Base-by-base conservation (phyloP, 495 filamentous ascomycete genomes). In the Penicillium subrubescens region DNA sequence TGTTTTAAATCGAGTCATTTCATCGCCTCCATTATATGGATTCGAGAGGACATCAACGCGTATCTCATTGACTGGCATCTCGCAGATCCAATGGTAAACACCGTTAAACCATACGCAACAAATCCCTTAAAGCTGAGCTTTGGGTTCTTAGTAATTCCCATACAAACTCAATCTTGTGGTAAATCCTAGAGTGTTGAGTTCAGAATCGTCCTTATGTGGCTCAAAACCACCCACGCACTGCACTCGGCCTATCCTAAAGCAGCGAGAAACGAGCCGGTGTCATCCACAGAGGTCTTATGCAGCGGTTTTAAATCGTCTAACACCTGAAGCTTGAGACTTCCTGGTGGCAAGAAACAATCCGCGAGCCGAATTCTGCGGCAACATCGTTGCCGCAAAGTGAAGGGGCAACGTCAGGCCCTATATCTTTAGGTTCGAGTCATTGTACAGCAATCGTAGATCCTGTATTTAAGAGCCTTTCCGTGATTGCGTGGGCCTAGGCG, bases 61-160 rank as follows among this genome's bases (percentile, higher is more conserved):
- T 81, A 80, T 44, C 66, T 82, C n/a, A 37, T 73, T 35, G 73
- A 83, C 52, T 73, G 65, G 14, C 75, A 73, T 53, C 59, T 82
- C 2, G 71, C 76, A 2, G 72, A 79, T 54, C 76, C 80, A 48
- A 19, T 62, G 35, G 67, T 60, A 0, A 70, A 82, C 23, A 69
- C 68, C 0, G 69, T 76, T 25, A 76, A 66, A 41, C 50, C 62
- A 7, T 82, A 76, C 77, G 77, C 61, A 0, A 80, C 70, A 0
- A 76, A 71, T 51, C n/a, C 7, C 60, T 80, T 8, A 77, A 83
- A 37, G 82, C 82, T 0, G 78, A 81, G 57, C 65, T 83, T 25
- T 84, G 79, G 79, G 67, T 55, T 21, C 57, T 82, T 59, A 80
- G 74, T 52, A 64, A 48, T 82, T 75, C 69, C 65, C 14, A 50